Conservation (phyloP, 805 yeast genomes). For the Kodamaea leandrae region DNA sequence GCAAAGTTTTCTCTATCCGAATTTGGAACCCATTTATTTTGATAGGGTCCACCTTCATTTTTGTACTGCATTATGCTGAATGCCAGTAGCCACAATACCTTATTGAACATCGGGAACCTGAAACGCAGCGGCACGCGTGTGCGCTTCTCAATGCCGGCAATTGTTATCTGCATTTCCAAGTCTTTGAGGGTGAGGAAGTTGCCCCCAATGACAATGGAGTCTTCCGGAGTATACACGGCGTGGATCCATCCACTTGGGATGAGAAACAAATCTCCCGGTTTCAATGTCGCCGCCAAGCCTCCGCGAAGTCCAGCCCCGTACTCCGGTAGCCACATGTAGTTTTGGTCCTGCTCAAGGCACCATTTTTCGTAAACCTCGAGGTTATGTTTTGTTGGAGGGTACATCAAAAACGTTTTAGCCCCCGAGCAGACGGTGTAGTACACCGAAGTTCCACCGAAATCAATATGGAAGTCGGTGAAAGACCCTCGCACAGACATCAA, state of each 20-base stretch:
- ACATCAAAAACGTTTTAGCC: constrained; percentile 67
- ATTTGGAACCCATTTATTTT: too few relatives aligned
- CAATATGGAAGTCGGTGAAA: constrained; percentile 87
- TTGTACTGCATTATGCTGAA: constrained; percentile 26
- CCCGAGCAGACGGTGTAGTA: constrained; percentile 84
- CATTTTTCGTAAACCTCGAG: constrained; percentile 62
- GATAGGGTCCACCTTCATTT: too few relatives aligned
- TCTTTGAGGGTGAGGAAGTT: constrained; percentile 71
- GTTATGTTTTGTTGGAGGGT: constrained; percentile 71
- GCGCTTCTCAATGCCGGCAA: constrained; percentile 58
- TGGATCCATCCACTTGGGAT: constrained; percentile 95
- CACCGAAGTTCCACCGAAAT: constrained; percentile 90
- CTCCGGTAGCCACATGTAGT: constrained; percentile 62
- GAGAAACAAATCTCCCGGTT: constrained; percentile 69
- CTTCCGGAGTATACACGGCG: constrained; percentile 79
- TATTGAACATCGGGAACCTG: constrained; percentile 73
- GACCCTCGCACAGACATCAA: constrained; percentile 80
- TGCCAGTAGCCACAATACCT: constrained; percentile 67
- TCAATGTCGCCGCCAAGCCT: constrained; percentile 55
- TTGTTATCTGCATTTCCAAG: constrained; percentile 58
- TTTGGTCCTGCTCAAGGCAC: constrained; percentile 67
- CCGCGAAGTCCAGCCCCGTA: constrained; percentile 31
- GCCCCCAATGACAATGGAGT: constrained; percentile 84
- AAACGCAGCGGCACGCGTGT: constrained; percentile 76
- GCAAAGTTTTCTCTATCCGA: constrained; percentile 17